Evolutionary conservation across 2,329 filamentous ascomycete genomes (phyloP), one percentile per base, ranked within the genome.

Genomic region (Acephala macrosclerotiorum): DNA sequence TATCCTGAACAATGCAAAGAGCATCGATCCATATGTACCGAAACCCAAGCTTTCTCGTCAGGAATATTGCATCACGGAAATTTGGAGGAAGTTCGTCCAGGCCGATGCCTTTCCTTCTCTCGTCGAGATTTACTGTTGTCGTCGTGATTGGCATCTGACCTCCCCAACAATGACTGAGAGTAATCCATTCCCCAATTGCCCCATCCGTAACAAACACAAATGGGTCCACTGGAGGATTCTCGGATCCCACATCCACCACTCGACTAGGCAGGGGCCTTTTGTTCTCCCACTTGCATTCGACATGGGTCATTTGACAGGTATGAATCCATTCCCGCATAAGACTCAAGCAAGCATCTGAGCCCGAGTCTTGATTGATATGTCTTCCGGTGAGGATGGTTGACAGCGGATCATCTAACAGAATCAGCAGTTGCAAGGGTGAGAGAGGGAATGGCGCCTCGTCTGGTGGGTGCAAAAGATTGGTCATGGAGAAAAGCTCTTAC

Each of bases 11-110:
- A n/a, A 71, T 71, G 20, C 66, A 70, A 1, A 71, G 47, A 2
- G 68, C 66, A 33, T 71, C 66, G 4, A 71, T 69, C 65, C 65
- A 71, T 4, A 71, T 60, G 25, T 63, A 70, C 6, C 47, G 42
- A 12, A 47, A 25, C 3, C 47, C 47, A 5, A 71, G 47, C 35
- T 42, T 42, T 35, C 61, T 47, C 25, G 62, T 58, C 4, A 69
- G 16, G 8, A 29, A 22, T 6, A 71, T 35, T 1, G 68, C 68
- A 45, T 70, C 68, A 29, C 51, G 14, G 29, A 71, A 70, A 22
- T 60, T 70, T 33, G 38, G 36, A 11, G 63, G 61, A 16, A 64
- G 55, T 25, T 58, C 33, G 12, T 22, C 42, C 1, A 64, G 25
- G 11, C 38, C 0, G 29, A 69, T 69, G 9, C n/a, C 55, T 42